phyloP scores from a whole-genome alignment of 768 basidiomycete genomes.

The Lyophyllum decastes region DNA sequence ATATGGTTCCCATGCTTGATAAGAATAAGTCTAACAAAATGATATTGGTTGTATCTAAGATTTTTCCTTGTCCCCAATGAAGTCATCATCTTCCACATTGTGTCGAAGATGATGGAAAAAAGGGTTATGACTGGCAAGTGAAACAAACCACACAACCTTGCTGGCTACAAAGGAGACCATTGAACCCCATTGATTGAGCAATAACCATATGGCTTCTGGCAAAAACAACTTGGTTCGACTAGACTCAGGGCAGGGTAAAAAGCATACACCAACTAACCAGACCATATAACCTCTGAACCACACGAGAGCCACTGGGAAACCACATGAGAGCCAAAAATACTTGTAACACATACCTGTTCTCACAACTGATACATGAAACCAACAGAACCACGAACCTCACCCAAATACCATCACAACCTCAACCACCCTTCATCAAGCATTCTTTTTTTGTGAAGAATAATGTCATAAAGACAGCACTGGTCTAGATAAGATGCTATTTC shows the following conservation, averaged over 20 bases:
- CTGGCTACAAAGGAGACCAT: background rate
- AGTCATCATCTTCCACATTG: too few relatives aligned
- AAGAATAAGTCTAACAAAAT: too few relatives aligned
- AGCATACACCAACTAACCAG: background rate
- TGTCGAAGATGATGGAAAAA: too few relatives aligned
- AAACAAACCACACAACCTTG: background rate
- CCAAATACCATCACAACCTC: background rate
- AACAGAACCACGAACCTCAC: background rate
- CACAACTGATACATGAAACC: background rate
- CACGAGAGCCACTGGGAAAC: background rate
- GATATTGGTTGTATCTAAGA: too few relatives aligned
- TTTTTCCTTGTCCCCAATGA: too few relatives aligned
- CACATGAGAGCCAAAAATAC: background rate
- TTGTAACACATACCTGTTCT: background rate
- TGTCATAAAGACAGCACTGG: too few relatives aligned
- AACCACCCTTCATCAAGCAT: background rate
- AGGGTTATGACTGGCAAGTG: background rate
- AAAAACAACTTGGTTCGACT: background rate
- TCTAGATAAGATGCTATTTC: too few relatives aligned
- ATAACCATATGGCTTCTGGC: background rate
- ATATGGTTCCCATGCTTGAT: too few relatives aligned
- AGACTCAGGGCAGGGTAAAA: background rate
- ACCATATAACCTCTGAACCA: background rate
- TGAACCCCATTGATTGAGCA: background rate
- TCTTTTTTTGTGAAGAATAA: background rate